These are phyloP conservation scores for Nicotiana attenuata DNA, from an alignment of 257 asterid species.

Conservation along the genomic window DNA sequence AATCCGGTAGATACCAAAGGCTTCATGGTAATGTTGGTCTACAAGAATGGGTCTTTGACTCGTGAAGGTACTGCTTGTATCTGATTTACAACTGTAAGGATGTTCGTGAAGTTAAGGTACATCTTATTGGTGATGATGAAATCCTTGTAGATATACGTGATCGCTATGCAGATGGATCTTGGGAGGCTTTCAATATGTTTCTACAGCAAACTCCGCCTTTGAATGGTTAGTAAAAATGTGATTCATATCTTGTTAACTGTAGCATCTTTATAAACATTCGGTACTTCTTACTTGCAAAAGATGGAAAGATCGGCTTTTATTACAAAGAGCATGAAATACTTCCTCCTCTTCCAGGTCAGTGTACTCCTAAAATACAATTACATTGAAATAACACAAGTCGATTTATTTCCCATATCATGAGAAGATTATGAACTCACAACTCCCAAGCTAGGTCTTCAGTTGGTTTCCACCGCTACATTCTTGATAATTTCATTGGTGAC, in stretches of 20 bases:
- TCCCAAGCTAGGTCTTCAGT: conserved; percentile 35
- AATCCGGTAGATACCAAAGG: conserved; percentile 77
- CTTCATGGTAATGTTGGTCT: conserved; percentile 89
- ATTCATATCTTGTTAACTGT: background rate
- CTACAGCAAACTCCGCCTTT: conserved; percentile 69
- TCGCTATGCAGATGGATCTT: conserved; percentile 66
- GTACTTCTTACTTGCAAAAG: conserved; percentile 27
- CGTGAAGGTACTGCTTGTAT: conserved; percentile 66
- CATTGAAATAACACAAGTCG: background rate
- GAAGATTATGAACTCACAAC: background rate
- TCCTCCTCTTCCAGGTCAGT: conserved; percentile 89
- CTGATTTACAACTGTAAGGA: background rate
- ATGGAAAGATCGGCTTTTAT: conserved; percentile 90
- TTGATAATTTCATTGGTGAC: conserved; percentile 54
- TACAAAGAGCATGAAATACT: conserved; percentile 85
- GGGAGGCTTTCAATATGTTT: conserved; percentile 64
- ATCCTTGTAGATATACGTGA: conserved; percentile 58
- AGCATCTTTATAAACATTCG: conserved; percentile 8
- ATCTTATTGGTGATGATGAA: conserved; percentile 12
- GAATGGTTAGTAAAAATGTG: conserved; percentile 45
- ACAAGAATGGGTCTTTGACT: conserved; percentile 90
- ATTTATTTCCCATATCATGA: conserved; percentile 3
- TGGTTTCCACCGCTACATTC: conserved; percentile 68
- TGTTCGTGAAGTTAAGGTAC: background rate
- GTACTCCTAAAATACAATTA: background rate